Conservation (phyloP, 164 flowering plant species). For the Berberis thunbergii region DNA sequence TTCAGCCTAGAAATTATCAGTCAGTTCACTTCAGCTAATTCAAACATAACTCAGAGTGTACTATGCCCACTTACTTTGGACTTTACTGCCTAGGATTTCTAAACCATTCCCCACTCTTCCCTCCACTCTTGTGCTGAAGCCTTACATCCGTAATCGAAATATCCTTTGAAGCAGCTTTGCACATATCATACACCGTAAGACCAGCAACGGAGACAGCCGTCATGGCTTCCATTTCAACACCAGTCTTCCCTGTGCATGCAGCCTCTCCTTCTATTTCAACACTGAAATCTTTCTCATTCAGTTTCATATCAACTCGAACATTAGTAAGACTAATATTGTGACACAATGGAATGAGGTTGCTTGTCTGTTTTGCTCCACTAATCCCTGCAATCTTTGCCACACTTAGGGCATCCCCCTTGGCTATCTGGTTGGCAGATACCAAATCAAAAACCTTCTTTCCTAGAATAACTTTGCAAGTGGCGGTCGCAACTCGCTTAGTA, state of each 20-base stretch:
- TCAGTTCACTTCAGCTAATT: no score
- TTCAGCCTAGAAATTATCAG: no score
- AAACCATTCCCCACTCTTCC: slow-evolving; percentile 85
- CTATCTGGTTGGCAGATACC: slow-evolving; percentile 76
- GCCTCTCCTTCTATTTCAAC: slow-evolving; percentile 83
- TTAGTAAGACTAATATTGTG: slow-evolving; percentile 71
- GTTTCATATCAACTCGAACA: slow-evolving; percentile 52
- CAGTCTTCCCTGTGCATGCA: slow-evolving; percentile 69
- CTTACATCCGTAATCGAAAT: slow-evolving; percentile 56
- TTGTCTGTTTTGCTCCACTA: slow-evolving; percentile 79
- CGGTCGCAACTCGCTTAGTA: slow-evolving; percentile 64
- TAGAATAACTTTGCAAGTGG: slow-evolving; percentile 73
- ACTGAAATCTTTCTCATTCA: slow-evolving; percentile 52
- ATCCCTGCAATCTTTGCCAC: slow-evolving; percentile 94
- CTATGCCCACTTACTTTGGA: no score
- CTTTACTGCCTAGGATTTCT: slow-evolving; percentile 26
- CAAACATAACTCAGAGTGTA: no score
- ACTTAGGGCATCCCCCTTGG: slow-evolving; percentile 85
- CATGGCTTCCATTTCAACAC: slow-evolving; percentile 98
- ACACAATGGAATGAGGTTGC: slow-evolving; percentile 85
- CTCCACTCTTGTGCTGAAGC: slow-evolving; percentile 76
- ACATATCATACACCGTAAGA: slow-evolving; percentile 96
- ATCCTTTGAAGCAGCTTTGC: slow-evolving; percentile 90
- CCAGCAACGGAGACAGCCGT: slow-evolving; percentile 87
- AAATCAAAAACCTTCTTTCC: slow-evolving; percentile 67